phyloP scores from a whole-genome alignment of 352 stramenopile genomes.

The Phytopythium aichiense region DNA sequence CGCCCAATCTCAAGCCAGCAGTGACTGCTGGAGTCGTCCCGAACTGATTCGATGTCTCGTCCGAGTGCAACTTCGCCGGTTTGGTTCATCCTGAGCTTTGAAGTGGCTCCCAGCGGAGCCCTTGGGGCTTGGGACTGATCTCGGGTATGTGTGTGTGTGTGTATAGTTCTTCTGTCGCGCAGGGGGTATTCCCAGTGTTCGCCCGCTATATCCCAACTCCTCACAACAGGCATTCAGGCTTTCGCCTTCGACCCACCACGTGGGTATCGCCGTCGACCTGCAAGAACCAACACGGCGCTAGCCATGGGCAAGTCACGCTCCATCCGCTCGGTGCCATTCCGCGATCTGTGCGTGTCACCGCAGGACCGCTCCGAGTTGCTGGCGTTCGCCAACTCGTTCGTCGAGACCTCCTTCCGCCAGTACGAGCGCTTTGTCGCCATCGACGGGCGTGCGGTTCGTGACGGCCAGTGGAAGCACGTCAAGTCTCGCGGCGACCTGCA shows the following conservation, averaged over 20 bases:
- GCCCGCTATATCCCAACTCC: too few species aligned
- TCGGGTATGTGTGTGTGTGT: too few species aligned
- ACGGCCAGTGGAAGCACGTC: constrained; percentile 7
- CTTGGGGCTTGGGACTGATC: too few species aligned
- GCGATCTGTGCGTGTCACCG: constrained; percentile 3
- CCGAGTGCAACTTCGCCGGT: background rate
- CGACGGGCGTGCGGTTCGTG: background rate
- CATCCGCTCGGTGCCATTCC: background rate
- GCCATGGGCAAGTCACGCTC: constrained; percentile 6
- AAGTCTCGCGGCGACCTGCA: constrained; percentile 5
- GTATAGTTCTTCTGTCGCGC: background rate
- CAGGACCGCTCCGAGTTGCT: constrained; percentile 1
- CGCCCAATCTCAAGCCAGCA: background rate
- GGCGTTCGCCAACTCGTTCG: constrained; percentile 7
- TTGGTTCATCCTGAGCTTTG: background rate
- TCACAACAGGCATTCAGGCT: background rate
- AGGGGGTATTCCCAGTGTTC: background rate
- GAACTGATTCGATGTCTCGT: background rate
- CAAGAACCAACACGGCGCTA: background rate
- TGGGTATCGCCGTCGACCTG: background rate
- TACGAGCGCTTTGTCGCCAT: constrained; percentile 2
- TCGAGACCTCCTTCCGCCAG: constrained; percentile 8
- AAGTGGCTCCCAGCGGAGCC: background rate
- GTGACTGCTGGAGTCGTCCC: background rate
- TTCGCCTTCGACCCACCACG: background rate